Percentiles rank a stretch among this genome's conserved stretches.
These are phyloP conservation scores for Plasmodium coatneyi DNA, from an alignment of 169 alveolate genomes.

Conservation along the genomic window DNA sequence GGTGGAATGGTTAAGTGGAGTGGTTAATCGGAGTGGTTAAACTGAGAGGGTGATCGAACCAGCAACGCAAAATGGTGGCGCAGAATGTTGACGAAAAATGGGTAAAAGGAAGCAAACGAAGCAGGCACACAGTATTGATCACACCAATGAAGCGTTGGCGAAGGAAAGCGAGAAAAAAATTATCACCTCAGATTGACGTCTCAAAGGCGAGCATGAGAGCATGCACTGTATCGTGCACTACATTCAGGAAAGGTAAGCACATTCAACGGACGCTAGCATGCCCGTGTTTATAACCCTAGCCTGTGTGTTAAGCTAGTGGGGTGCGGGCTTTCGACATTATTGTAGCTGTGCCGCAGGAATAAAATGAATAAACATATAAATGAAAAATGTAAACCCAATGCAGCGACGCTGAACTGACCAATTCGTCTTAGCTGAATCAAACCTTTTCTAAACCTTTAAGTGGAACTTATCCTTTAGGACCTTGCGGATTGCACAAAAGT, in stretches of 20 bases:
- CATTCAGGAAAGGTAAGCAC: background rate
- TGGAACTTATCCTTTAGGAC: background rate
- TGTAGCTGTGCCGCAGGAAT: background rate
- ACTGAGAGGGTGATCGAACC: background rate
- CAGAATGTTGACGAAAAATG: background rate
- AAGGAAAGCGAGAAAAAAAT: background rate
- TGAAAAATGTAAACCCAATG: background rate
- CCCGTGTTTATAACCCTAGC: background rate
- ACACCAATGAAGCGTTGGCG: background rate
- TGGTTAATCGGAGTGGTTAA: background rate
- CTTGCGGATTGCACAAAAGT: background rate
- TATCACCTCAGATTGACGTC: background rate
- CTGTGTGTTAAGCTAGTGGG: background rate
- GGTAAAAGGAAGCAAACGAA: background rate
- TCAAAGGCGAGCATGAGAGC: background rate
- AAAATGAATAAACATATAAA: background rate
- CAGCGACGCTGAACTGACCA: background rate
- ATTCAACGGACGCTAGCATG: background rate
- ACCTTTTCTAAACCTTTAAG: background rate
- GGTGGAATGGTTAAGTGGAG: background rate
- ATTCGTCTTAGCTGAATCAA: background rate
- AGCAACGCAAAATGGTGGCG: background rate
- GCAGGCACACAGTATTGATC: background rate
- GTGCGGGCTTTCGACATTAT: background rate
- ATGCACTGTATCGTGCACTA: background rate